Conservation (phyloP, 2,329 filamentous ascomycete species). For the Botrytis hyacinthi region DNA sequence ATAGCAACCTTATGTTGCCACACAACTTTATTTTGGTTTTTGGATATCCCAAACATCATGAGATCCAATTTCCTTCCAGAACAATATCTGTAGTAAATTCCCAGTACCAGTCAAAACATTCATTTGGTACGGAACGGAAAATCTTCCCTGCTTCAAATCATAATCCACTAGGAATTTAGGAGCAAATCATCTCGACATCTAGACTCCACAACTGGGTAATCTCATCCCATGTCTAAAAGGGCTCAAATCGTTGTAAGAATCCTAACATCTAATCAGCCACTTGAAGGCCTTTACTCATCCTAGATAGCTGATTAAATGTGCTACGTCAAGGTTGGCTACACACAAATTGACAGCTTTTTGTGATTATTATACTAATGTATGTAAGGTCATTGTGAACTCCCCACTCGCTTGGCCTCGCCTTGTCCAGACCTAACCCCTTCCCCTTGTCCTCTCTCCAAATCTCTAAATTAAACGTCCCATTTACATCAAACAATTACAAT, state of each 20-base stretch:
- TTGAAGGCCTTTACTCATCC: background rate
- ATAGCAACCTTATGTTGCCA: background rate
- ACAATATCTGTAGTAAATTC: background rate
- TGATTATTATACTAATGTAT: background rate
- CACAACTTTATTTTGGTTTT: background rate
- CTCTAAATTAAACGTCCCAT: constrained; percentile 41
- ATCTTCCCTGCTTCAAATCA: constrained; percentile 1
- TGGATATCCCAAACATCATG: background rate
- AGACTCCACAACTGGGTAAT: background rate
- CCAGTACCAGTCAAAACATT: background rate
- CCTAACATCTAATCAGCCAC: background rate
- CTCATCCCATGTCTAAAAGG: constrained; percentile 6
- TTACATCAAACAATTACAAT: constrained; percentile 49
- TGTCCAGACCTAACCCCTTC: constrained; percentile 1
- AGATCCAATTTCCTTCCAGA: background rate
- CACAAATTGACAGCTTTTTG: background rate
- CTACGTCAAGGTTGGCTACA: background rate
- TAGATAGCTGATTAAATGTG: background rate
- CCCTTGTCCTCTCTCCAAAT: constrained; percentile 11
- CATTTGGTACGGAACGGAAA: constrained; percentile 1
- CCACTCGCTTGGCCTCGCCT: constrained; percentile 8
- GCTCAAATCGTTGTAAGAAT: background rate
- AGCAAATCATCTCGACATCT: background rate
- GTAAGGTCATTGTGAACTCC: background rate
- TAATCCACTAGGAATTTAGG: background rate